Evolutionary conservation across 768 basidiomycete genomes (phyloP).

Genomic region (Terana coerulea): DNA sequence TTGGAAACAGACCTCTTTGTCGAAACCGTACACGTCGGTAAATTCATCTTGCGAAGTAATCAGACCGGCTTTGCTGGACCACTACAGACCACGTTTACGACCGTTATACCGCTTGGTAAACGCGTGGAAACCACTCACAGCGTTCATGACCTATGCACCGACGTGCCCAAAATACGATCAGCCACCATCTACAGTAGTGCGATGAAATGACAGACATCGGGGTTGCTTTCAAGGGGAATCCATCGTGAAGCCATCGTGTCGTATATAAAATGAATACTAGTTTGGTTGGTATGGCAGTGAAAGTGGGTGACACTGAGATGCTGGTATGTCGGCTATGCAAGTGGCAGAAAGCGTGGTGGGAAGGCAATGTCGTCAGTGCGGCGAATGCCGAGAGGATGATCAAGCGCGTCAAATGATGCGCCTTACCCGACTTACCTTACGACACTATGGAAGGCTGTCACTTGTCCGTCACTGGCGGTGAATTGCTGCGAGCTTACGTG

Average conservation of each 20-base stretch:
- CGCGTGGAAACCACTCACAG: slow-evolving; percentile 28
- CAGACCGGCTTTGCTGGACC: slow-evolving; percentile 69
- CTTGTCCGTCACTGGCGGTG: too few relatives aligned
- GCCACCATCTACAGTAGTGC: slow-evolving; percentile 27
- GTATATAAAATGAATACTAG: too few relatives aligned
- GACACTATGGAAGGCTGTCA: too few relatives aligned
- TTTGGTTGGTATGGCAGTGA: too few relatives aligned
- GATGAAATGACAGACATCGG: slow-evolving; percentile 33
- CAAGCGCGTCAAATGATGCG: slow-evolving; percentile 3
- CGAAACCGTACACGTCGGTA: slow-evolving; percentile 71
- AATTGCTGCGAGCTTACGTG: too few relatives aligned
- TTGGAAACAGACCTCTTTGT: slow-evolving; percentile 48
- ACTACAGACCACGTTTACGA: slow-evolving; percentile 34
- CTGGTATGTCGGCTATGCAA: too few relatives aligned
- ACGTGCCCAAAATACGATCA: slow-evolving; percentile 6
- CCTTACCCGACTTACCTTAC: background rate
- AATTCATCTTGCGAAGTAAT: slow-evolving; percentile 48
- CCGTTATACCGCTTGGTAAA: background rate
- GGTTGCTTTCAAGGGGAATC: slow-evolving; percentile 83
- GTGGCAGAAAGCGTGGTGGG: too few relatives aligned
- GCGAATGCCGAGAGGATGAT: too few relatives aligned
- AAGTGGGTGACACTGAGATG: too few relatives aligned
- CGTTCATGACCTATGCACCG: slow-evolving; percentile 41
- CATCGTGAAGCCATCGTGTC: slow-evolving; percentile 34
- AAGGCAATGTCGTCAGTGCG: too few relatives aligned